Evolutionary conservation across 148 eudicot species (phyloP), one percentile per base, ranked within the genome.

Genomic region (Mesembryanthemum crystallinum): DNA sequence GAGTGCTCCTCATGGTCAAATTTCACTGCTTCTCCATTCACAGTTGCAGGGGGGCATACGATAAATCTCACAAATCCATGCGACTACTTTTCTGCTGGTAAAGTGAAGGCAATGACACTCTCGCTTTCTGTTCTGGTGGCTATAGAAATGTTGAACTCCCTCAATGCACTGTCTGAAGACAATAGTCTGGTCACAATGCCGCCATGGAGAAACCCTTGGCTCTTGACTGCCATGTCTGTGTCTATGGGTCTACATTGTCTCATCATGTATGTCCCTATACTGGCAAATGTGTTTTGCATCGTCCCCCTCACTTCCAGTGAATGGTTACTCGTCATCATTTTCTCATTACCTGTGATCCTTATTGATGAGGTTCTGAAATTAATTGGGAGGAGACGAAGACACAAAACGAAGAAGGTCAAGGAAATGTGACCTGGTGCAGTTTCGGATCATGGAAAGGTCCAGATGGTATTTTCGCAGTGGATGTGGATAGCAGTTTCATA

Each of bases 191-290:
- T 90, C 52, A 86, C 80, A 24, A 88, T 94, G 87, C 97, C 97
- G 45, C 97, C 98, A 29, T 92, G 97, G 97, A 85, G 76, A 69
- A 94, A 94, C 78, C 96, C 93, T 21, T 94, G 90, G 90, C 96
- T 94, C 54, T 82, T 94, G 60, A 76, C 86, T 28, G 96, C 98
- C 69, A 90, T 90, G 90, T 70, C 86, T 17, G 73, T 89, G 15
- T 94, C 98, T 2, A 67, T 94, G 5, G 92, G 89, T 63, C 90
- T 94, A 13, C 96, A 92, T 71, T 90, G 89, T 74, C 54, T 92
- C 33, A 86, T 94, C 42, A 87, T 94, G 64, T 92, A 94, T 30
- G 89, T 92, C 25, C 95, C 98, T 23, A 68, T 94, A 28, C 79
- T 94, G 15, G 96, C 97, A 1, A 78, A 86, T 64, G 93, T 87